Evolutionary conservation across 768 basidiomycete genomes (phyloP).

Genomic region (Amanita rimosa): DNA sequence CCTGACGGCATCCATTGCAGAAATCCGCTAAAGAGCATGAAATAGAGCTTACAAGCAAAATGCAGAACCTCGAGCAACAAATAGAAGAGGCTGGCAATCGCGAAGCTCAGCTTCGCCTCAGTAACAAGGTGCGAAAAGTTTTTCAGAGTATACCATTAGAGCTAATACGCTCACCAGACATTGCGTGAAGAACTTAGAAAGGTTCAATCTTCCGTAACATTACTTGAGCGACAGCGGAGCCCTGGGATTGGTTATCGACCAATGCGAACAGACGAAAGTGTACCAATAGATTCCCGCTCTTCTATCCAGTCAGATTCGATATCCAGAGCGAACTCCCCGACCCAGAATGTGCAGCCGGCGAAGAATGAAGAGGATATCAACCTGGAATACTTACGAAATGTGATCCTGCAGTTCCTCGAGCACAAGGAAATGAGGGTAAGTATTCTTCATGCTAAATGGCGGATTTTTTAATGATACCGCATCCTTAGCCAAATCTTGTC

Average conservation of each 20-base stretch:
- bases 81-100: conserved; percentile 64
- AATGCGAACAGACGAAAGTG: conserved; percentile 24
- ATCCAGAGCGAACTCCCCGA: conserved; percentile 27
- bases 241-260: conserved; percentile 94
- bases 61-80: conserved; percentile 46
- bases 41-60: conserved; percentile 36
- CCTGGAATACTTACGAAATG: conserved; percentile 90
- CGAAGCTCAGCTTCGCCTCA: conserved; percentile 57
- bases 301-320: conserved; percentile 21
- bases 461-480: conserved; percentile 1
- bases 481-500: conserved; percentile 70
- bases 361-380: conserved; percentile 86
- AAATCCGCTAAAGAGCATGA: conserved; percentile 25
- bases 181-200: conserved; percentile 92
- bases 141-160: neutral
- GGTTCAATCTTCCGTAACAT: conserved; percentile 84
- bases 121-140: conserved; percentile 58
- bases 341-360: conserved; percentile 15
- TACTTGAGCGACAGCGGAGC: conserved; percentile 84
- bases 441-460: conserved; percentile 6
- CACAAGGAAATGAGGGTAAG: conserved; percentile 97
- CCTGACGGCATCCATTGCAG: conserved; percentile 12
- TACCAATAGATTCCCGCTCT: conserved; percentile 28
- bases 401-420: conserved; percentile 94
- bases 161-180: conserved; percentile 34